A percentile compares a stretch with the other conserved stretches of the same genome.
phyloP scores from a whole-genome alignment of 108 stramenopile species.

The Fistulifera pelliculosa region DNA sequence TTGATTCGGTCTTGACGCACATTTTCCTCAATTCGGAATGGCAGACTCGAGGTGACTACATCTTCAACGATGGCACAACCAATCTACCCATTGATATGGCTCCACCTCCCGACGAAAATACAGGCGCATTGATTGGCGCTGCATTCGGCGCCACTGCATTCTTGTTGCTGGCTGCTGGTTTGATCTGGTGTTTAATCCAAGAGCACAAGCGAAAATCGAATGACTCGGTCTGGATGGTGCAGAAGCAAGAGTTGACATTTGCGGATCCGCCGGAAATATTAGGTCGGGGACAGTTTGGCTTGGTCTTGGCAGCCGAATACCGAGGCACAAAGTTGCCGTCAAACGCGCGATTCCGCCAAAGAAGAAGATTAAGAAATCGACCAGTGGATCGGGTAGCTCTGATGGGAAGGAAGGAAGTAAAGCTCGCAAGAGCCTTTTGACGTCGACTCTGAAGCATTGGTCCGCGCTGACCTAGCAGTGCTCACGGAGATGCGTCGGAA shows the following conservation, averaged over 20 bases:
- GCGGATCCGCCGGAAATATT: constrained; percentile 29
- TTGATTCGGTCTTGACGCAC: background rate
- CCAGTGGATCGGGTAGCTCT: background rate
- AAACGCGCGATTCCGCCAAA: constrained; percentile 26
- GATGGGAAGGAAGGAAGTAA: background rate
- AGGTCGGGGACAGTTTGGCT: constrained; percentile 24
- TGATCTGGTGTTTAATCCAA: no score
- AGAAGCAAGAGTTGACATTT: constrained; percentile 25
- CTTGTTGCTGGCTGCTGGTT: no score
- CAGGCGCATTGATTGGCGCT: constrained; percentile 4
- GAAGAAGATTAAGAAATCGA: background rate
- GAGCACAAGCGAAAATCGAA: constrained; percentile 17
- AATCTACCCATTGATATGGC: background rate
- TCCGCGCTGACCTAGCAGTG: background rate
- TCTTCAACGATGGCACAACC: constrained; percentile 8
- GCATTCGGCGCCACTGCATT: no score
- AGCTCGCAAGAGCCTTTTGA: background rate
- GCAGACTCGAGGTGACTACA: constrained; percentile 1
- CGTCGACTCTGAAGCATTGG: no score
- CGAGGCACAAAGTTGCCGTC: constrained; percentile 27
- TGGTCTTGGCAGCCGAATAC: constrained; percentile 23
- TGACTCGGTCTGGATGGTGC: constrained; percentile 38
- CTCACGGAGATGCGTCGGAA: background rate
- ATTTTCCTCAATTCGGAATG: background rate
- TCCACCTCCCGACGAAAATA: constrained; percentile 4